A percentile compares a stretch with the other conserved stretches of the same genome.
phyloP scores from a whole-genome alignment of 2,329 filamentous ascomycete species.

The Aspergillus persii region DNA sequence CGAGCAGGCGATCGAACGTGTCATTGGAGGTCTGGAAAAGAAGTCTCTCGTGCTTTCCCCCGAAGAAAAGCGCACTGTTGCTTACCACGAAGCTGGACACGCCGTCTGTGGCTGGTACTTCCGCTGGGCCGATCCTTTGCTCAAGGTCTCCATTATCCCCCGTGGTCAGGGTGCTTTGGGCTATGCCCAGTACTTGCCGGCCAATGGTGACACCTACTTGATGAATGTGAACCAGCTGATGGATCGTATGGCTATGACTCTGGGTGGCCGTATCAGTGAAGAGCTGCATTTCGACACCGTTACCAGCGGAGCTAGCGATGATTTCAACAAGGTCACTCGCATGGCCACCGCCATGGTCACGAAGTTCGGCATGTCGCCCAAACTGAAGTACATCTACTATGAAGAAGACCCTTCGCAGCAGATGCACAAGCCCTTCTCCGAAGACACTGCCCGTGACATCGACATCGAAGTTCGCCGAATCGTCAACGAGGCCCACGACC shows the following conservation, averaged over 20 bases:
- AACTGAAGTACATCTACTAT: constrained; percentile 90
- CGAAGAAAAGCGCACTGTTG: constrained; percentile 91
- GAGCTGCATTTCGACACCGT: constrained; percentile 97
- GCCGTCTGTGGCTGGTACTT: constrained; percentile 99
- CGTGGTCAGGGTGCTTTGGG: constrained; percentile 90
- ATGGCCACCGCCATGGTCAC: constrained; percentile 98
- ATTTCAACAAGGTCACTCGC: constrained; percentile 96
- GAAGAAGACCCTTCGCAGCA: constrained; percentile 72
- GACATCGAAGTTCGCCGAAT: constrained; percentile 89
- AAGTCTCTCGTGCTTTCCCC: constrained; percentile 92
- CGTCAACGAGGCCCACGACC: constrained; percentile 86
- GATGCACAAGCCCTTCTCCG: constrained; percentile 91
- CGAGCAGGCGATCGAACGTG: constrained; percentile 95
- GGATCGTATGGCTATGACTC: constrained; percentile 99
- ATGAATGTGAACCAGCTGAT: constrained; percentile 96
- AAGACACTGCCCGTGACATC: constrained; percentile 88
- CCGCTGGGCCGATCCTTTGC: constrained; percentile 89
- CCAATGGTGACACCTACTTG: constrained; percentile 79
- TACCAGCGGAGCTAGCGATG: constrained; percentile 89
- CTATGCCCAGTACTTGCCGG: constrained; percentile 95
- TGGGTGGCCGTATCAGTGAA: constrained; percentile 91
- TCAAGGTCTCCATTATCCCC: constrained; percentile 98
- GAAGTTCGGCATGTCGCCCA: constrained; percentile 97
- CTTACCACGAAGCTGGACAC: constrained; percentile 97
- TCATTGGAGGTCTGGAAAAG: constrained; percentile 94